Evolutionary conservation across 1,284 basidiomycete species (phyloP).

Genomic region (Trichosporon ovoides): DNA sequence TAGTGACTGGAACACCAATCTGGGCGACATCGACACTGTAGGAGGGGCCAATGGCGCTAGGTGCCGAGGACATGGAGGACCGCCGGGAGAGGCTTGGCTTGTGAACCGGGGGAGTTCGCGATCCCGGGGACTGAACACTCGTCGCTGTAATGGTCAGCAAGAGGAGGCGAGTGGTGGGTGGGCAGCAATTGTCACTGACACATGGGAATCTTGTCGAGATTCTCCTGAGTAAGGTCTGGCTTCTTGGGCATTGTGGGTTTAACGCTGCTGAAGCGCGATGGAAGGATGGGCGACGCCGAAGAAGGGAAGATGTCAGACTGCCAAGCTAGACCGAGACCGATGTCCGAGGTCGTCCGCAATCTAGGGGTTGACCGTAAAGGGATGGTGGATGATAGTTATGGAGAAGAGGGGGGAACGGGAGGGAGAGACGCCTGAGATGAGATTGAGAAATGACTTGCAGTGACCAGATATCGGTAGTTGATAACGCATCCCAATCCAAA

Average conservation of each 20-base stretch:
- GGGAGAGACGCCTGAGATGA: neutral
- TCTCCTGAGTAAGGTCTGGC: constrained; percentile 37
- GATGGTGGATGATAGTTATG: neutral
- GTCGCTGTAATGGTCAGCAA: constrained; percentile 8
- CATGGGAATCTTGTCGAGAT: constrained; percentile 31
- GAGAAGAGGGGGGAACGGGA: neutral
- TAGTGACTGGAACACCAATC: constrained; percentile 42
- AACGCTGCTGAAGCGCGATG: neutral
- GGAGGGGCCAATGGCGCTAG: constrained; percentile 24
- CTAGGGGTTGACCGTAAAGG: neutral
- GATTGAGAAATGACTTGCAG: neutral
- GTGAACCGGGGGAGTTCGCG: constrained; percentile 38
- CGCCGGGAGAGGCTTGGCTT: constrained; percentile 42
- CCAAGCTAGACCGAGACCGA: neutral
- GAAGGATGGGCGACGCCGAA: neutral
- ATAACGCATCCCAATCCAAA: too few relatives aligned
- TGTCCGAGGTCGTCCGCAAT: neutral
- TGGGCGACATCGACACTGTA: constrained; percentile 36
- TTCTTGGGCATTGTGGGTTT: constrained; percentile 18
- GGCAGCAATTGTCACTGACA: constrained; percentile 17
- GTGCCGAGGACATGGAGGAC: constrained; percentile 33
- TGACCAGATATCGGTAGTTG: neutral
- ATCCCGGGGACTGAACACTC: constrained; percentile 8
- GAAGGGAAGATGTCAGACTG: neutral
- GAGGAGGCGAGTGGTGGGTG: too few relatives aligned